Percentiles rank a stretch among this genome's conserved stretches.
Conservation (phyloP, 2,329 filamentous ascomycete species). For the Balansia obtecta region DNA sequence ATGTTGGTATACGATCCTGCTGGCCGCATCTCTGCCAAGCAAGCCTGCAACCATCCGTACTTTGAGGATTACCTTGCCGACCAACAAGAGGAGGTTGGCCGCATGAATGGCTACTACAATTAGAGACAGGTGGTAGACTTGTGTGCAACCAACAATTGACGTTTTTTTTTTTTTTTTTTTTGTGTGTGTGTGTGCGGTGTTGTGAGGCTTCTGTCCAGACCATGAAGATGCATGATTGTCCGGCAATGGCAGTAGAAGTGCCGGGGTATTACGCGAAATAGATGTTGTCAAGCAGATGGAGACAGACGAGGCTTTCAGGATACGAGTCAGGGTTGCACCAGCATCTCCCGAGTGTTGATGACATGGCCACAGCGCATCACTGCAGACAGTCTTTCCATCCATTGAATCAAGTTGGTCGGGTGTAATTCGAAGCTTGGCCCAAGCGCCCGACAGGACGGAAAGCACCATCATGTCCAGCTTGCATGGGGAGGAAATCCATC, state of each 20-base stretch:
- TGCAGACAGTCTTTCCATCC: not conserved
- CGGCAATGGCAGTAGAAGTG: not conserved
- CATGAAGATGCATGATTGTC: not conserved
- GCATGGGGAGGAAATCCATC: not conserved
- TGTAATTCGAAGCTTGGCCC: not conserved
- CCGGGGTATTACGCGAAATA: not conserved
- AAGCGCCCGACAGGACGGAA: not conserved
- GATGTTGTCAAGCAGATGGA: not conserved
- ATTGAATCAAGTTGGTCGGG: not conserved
- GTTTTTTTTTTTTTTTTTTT: not conserved
- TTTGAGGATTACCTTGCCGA: slow-evolving; percentile 39
- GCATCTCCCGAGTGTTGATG: slow-evolving; percentile 3
- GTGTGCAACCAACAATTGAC: slow-evolving; percentile 13
- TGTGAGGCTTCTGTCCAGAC: not conserved
- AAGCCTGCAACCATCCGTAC: slow-evolving; percentile 73
- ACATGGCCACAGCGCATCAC: not conserved
- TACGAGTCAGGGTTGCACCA: slow-evolving; percentile 6
- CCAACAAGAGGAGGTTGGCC: slow-evolving; percentile 15
- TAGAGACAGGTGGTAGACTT: slow-evolving; percentile 16
- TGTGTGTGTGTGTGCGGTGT: not conserved
- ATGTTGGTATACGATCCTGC: slow-evolving; percentile 83
- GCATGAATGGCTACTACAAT: slow-evolving; percentile 24
- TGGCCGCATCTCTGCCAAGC: slow-evolving; percentile 78
- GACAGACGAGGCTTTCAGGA: slow-evolving; percentile 11
- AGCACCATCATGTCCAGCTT: not conserved